Percentiles rank a stretch among this genome's conserved stretches.
Conservation (phyloP, 2,329 filamentous ascomycete species). For the Sclerotinia minor region DNA sequence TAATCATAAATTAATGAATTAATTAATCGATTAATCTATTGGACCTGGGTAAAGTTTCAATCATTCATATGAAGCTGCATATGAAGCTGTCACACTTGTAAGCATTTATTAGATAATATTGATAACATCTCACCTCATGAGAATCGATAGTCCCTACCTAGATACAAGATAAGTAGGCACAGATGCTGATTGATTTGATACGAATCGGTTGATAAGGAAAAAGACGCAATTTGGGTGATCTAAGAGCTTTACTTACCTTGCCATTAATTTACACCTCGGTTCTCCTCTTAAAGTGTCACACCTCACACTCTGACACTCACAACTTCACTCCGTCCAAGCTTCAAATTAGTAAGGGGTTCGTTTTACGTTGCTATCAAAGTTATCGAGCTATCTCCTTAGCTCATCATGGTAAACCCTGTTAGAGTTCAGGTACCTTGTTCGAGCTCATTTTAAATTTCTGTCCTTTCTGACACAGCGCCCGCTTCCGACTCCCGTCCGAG, state of each 20-base stretch:
- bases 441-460: background rate
- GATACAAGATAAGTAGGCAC: too few relatives aligned
- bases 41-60: background rate
- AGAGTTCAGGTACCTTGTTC: background rate
- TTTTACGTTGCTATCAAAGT: constrained; percentile 1
- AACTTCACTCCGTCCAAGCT: background rate
- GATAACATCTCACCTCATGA: background rate
- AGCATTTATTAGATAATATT: background rate
- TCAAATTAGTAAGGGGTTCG: background rate
- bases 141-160: too few relatives aligned
- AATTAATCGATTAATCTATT: background rate
- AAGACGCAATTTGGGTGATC: constrained; percentile 3
- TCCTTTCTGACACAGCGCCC: background rate
- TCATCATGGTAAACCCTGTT: background rate
- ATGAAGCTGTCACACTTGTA: background rate
- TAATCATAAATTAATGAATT: background rate
- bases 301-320: too few relatives aligned
- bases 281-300: too few relatives aligned
- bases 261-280: constrained; percentile 2
- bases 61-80: background rate
- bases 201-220: background rate
- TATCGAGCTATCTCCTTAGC: background rate
- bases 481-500: constrained; percentile 16
- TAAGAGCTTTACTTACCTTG: background rate
- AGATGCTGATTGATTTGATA: background rate